Percentiles rank a stretch among this genome's conserved stretches.
Conservation (phyloP, 2,329 filamentous ascomycete species). For the Paraconiothyrium brasiliense region DNA sequence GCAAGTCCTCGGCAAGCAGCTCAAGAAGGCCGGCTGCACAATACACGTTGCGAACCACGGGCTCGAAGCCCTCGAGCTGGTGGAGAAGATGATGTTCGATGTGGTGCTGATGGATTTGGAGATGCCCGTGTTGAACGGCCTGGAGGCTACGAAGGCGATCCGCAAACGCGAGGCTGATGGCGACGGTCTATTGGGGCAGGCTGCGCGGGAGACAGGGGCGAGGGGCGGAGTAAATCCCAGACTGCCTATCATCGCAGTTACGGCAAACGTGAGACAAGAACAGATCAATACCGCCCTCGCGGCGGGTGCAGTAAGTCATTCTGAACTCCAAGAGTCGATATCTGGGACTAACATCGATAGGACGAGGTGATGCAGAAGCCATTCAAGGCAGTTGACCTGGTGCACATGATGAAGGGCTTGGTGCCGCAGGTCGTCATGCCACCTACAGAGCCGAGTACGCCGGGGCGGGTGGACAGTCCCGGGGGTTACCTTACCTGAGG, state of each 20-base stretch:
- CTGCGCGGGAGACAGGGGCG: background rate
- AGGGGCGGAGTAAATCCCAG: constrained; percentile 4
- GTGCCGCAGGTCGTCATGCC: constrained; percentile 33
- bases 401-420: constrained; percentile 47
- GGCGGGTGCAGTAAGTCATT: constrained; percentile 42
- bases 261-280: constrained; percentile 49
- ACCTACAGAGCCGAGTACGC: constrained; percentile 11
- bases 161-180: constrained; percentile 55
- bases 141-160: constrained; percentile 57
- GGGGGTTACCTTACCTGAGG: background rate
- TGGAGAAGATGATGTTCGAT: constrained; percentile 42
- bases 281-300: constrained; percentile 46
- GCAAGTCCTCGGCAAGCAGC: constrained; percentile 47
- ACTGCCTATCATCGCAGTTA: constrained; percentile 50
- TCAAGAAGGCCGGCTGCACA: constrained; percentile 44
- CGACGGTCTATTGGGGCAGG: constrained; percentile 26
- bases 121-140: constrained; percentile 64
- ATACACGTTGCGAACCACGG: constrained; percentile 49
- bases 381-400: constrained; percentile 46
- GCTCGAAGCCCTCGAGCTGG: constrained; percentile 45
- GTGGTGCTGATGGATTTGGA: constrained; percentile 60
- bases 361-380: constrained; percentile 50
- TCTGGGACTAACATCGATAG: constrained; percentile 21
- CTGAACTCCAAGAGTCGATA: background rate
- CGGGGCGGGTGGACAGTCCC: constrained; percentile 12